Evolutionary conservation across 352 stramenopile species (phyloP), one percentile per base, ranked within the genome.

Genomic region (Pythium folliculosum): DNA sequence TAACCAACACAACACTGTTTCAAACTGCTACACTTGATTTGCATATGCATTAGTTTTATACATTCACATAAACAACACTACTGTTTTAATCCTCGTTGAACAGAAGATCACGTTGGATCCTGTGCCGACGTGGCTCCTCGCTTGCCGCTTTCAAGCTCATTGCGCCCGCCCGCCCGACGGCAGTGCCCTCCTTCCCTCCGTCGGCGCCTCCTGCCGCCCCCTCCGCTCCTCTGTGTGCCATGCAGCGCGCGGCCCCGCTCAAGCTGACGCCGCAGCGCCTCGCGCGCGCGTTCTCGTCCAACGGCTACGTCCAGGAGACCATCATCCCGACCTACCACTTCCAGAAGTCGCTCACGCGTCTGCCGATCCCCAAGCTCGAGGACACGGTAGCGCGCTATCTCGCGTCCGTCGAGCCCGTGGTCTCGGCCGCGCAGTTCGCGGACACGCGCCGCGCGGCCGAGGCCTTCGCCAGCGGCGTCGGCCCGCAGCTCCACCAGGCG

Each of bases 251-350:
- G 19, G 60, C 65, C 40, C 67, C 56, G 10, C 49, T 66, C 14
- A 56, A 52, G 43, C 32, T 49, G 51, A 45, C 48, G 37, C 63
- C 63, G n/a, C 53, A 69, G 35, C 43, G 35, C 47, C 30, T 35
- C 49, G 75, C 59, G 64, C 71, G 60, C 56, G 65, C 65, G 12
- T 71, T 63, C 47, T 64, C 68, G 25, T 63, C 75, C 4, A 16
- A 10, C 19, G 72, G 78, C 38, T 96, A 95, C 69, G 80, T 96
- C 58, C 89, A 96, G 59, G 76, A 96, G 60, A 96, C 87, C 6
- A 71, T 92, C 48, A 94, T 96, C 73, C 89, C 89, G 3, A 96
- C 89, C 51, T 95, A 78, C 69, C 87, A 95, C 71, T 96, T 96
- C 70, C 89, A 96, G 60, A 88, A 92, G 71, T 93, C 82, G 58